Base-by-base conservation (phyloP, 768 basidiomycete species). In the Gloeostereum incarnatum region DNA sequence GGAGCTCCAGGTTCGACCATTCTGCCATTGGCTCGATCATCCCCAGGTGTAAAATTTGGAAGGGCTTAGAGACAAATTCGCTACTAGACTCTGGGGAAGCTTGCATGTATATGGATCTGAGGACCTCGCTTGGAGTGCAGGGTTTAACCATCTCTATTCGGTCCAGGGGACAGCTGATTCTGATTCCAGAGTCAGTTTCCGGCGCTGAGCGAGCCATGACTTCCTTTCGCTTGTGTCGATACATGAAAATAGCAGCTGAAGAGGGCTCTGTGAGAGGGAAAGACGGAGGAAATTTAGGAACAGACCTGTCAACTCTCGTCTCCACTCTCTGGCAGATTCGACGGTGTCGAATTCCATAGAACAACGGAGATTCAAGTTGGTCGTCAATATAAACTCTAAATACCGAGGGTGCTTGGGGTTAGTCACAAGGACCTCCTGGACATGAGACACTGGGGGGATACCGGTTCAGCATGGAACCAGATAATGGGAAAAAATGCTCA, bases 291-390 rank as follows among this genome's bases (percentile, higher is more conserved):
- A 8, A 20, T 11, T 20, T 11, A 36, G 40, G 3, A n/a, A 42
- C 54, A 17, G 36, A 63, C 71, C 69, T 30, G 52, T 52, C 3
- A 78, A 20, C 45, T 76, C 74, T 35, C 60, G 56, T 26, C 64
- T 56, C 73, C 74, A 77, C 11, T 65, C 67, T 21, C 55, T 46
- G 7, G 71, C 63, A 9, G 73, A 63, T 48, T 75, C 78, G 41
- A 66, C 60, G 0, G 77, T 81, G 45, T 78, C 79, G 38, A 76
- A 73, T 46, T 75, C 75, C 14, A 60, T 59, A 38, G 41, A 53
- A 37, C 56, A 53, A 29, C 53, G 55, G 3, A 48, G 45, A 19
- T n/a, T n/a, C n/a, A n/a, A n/a, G n/a, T 49, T 47, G 3, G 51
- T 45, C 5, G 61, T 55, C 24, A 72, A 59, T 5, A 57, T 40